phyloP scores from a whole-genome alignment of 495 filamentous ascomycete genomes.

The Chaetomium cochliodes region DNA sequence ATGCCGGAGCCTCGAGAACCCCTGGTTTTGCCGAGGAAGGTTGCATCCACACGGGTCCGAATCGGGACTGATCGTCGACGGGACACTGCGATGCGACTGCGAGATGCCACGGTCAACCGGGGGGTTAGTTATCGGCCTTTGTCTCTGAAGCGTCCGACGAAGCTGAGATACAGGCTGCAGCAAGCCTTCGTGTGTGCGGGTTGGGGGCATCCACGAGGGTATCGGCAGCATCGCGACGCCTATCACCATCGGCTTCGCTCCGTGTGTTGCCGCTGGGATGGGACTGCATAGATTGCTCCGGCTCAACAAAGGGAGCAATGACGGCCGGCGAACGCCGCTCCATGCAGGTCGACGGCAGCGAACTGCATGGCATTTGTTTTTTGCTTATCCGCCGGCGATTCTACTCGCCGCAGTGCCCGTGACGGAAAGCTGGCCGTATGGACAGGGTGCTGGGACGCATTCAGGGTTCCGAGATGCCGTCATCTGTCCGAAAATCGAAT shows the following conservation, averaged over 20 bases:
- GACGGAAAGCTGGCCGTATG: neutral
- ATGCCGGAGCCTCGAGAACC: neutral
- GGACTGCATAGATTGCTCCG: constrained; percentile 13
- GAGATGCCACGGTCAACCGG: constrained; percentile 1
- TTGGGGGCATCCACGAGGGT: neutral
- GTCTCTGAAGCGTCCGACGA: too few species aligned
- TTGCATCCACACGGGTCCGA: constrained; percentile 6
- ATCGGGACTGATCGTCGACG: constrained; percentile 14
- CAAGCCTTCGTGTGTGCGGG: neutral
- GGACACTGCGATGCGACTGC: constrained; percentile 9
- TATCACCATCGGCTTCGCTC: constrained; percentile 4
- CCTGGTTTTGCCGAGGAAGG: constrained; percentile 12
- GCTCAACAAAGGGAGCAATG: constrained; percentile 2
- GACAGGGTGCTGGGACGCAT: neutral
- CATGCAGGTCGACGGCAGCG: constrained; percentile 2
- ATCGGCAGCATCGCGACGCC: constrained; percentile 12
- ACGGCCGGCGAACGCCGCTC: too few species aligned
- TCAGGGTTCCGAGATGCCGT: neutral
- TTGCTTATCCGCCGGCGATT: neutral
- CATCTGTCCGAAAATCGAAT: constrained; percentile 6
- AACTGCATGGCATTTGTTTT: neutral
- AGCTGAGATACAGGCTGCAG: neutral
- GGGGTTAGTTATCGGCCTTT: constrained; percentile 5
- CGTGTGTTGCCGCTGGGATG: constrained; percentile 2
- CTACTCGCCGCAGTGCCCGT: neutral